A percentile compares a stretch with the other conserved stretches of the same genome.
Conservation (phyloP, 2,329 filamentous ascomycete genomes). For the Aspergillus phoenicis region DNA sequence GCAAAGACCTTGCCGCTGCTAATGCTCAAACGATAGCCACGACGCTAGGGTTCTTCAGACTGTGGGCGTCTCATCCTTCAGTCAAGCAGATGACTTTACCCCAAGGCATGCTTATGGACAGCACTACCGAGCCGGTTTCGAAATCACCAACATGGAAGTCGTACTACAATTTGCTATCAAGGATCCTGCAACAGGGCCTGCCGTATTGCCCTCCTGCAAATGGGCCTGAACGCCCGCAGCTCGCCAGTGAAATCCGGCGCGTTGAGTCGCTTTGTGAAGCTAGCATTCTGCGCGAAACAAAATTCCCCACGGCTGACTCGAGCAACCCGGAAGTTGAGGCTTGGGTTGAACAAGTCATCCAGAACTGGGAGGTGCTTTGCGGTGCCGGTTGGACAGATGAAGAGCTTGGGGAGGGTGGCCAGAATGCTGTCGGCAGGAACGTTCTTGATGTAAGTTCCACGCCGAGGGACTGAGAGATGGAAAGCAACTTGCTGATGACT, state of each 20-base stretch:
- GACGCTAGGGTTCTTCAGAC: constrained; percentile 53
- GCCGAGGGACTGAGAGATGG: background rate
- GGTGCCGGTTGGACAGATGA: constrained; percentile 77
- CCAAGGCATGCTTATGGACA: constrained; percentile 20
- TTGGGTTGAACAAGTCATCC: constrained; percentile 77
- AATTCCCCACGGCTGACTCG: constrained; percentile 82
- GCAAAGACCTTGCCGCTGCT: constrained; percentile 22
- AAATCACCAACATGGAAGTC: constrained; percentile 71
- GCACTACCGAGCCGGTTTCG: constrained; percentile 25
- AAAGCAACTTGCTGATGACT: constrained; percentile 18
- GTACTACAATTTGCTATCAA: constrained; percentile 79
- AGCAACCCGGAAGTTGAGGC: constrained; percentile 76
- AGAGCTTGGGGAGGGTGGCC: constrained; percentile 80
- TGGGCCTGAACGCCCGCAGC: constrained; percentile 58
- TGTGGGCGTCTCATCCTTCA: constrained; percentile 45
- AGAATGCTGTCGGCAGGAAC: constrained; percentile 71
- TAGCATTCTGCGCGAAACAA: constrained; percentile 73
- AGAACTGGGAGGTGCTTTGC: constrained; percentile 82
- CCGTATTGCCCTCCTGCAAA: constrained; percentile 40
- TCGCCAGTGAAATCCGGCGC: constrained; percentile 75
- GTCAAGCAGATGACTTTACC: constrained; percentile 29
- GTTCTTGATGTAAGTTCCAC: constrained; percentile 65
- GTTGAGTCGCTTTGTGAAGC: constrained; percentile 80
- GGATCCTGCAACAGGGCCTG: constrained; percentile 64
- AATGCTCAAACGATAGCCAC: constrained; percentile 35